These are phyloP conservation scores for Metroxylon sagu DNA, from an alignment of 176 grass and related monocot species.

Conservation along the genomic window DNA sequence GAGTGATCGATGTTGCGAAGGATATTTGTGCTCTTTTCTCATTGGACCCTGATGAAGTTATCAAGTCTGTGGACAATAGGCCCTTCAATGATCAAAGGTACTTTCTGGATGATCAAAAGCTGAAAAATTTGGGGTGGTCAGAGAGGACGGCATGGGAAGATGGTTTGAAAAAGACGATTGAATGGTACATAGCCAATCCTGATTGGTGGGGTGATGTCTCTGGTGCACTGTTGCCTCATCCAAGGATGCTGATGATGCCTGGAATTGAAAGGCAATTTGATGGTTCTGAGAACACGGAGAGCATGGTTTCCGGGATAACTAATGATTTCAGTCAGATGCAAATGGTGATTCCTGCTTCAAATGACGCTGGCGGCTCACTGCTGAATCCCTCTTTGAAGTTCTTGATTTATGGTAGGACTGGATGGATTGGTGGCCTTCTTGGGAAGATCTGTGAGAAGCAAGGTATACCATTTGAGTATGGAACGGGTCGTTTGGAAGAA, in stretches of 20 bases:
- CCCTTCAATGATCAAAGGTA: conserved; percentile 89
- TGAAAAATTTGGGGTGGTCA: conserved; percentile 64
- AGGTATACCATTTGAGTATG: conserved; percentile 61
- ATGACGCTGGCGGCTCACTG: conserved; percentile 4
- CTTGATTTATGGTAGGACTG: conserved; percentile 71
- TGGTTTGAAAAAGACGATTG: conserved; percentile 74
- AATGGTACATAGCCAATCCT: conserved; percentile 72
- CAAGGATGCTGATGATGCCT: conserved; percentile 80
- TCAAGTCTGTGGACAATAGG: conserved; percentile 74
- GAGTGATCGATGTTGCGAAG: conserved; percentile 71
- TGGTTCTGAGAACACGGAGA: conserved; percentile 51
- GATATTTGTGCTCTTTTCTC: conserved; percentile 81
- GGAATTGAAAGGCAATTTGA: conserved; percentile 25
- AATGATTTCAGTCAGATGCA: conserved; percentile 31
- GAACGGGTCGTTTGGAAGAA: conserved; percentile 59
- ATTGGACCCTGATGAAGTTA: conserved; percentile 53
- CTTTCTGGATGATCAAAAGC: conserved; percentile 79
- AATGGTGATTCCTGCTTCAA: conserved; percentile 35
- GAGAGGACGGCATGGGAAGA: conserved; percentile 73
- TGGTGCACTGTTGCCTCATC: conserved; percentile 72
- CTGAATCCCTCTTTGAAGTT: conserved; percentile 37
- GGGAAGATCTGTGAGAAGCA: conserved; percentile 79
- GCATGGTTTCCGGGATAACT: conserved; percentile 38
- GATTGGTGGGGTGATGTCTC: conserved; percentile 87
- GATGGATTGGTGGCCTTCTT: conserved; percentile 81